Base-by-base conservation (phyloP, 176 grass and related monocot species). In the Sorghum bicolor region DNA sequence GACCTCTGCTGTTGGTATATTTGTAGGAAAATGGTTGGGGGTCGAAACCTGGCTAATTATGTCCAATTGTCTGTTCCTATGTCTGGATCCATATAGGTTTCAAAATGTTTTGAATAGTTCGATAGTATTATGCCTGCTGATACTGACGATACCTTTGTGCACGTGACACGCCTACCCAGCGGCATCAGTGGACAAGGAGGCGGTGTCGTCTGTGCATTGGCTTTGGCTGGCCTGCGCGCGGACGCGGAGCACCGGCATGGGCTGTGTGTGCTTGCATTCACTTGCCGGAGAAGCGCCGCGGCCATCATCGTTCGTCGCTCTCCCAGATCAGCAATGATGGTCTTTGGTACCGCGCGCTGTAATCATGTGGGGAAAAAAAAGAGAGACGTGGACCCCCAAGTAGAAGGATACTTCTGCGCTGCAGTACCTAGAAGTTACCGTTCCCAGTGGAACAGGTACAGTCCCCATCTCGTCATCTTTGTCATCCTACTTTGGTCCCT, bases 51-150 rank as follows among this genome's bases (percentile, higher is more conserved):
- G 65, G 50, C 40, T 10, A 74, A 10, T 58, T 2, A 32, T 13
- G 16, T 22, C 22, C 60, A 31, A 24, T 66, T 86, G 55, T 83
- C 58, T 10, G 41, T 79, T 86, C n/a, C 58, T 45, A 47, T 83
- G 44, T 48, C 74, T 61, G 26, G 73, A 86, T 82, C 64, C 48
- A 64, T 63, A 25, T 19, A 31, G 41, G 4, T 78, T 90, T 90
- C 74, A 73, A 90, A 78, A 60, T 67, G 36, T 77, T 86, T 78
- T 72, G 83, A 82, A 90, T 77, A 13, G 72, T 15, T 78, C 61
- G 22, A 65, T 82, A 38, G 36, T 65, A 19, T 76, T 64, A 77
- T 73, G 10, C 41, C 11, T 67, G 7, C 0, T 52, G 44, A 26
- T 64, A 69, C 28, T 77, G 47, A 52, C 72, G 47, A 52, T 77